Conservation (phyloP, 768 basidiomycete species). For the Clitopilus passeckerianus region DNA sequence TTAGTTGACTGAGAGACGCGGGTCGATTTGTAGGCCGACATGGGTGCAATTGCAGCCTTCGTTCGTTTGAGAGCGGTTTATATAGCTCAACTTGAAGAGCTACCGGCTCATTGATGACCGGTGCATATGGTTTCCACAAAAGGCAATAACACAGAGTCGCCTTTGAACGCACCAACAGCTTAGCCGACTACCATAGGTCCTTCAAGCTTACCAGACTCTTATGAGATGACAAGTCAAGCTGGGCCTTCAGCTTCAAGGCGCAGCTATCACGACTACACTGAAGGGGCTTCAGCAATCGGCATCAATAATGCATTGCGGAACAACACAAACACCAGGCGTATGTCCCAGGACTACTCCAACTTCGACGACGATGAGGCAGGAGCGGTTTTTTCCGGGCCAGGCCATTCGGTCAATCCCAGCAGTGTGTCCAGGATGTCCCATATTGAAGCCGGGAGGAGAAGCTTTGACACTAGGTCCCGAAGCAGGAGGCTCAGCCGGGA, state of each 20-base stretch:
- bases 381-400: slow-evolving; percentile 75
- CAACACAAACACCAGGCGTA: slow-evolving; percentile 48
- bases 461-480: slow-evolving; percentile 50
- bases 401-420: slow-evolving; percentile 66
- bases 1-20: slow-evolving; percentile 18
- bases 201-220: slow-evolving; percentile 15
- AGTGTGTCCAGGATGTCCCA: slow-evolving; percentile 79
- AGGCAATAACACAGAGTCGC: background rate
- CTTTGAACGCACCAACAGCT: background rate
- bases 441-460: slow-evolving; percentile 47
- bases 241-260: slow-evolving; percentile 28
- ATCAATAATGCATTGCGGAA: slow-evolving; percentile 59
- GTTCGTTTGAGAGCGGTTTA: background rate
- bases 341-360: slow-evolving; percentile 59
- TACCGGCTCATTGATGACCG: slow-evolving; percentile 3
- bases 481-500: slow-evolving; percentile 48
- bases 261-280: slow-evolving; percentile 66
- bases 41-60: slow-evolving; percentile 8
- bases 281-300: slow-evolving; percentile 76
- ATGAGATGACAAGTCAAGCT: slow-evolving; percentile 38
- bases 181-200: slow-evolving; percentile 9
- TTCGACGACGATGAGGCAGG: slow-evolving; percentile 59
- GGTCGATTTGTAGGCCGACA: slow-evolving; percentile 32
- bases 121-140: background rate
- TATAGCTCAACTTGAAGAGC: background rate